Conservation (phyloP, 2,329 filamentous ascomycete genomes). For the Paracoccidioides lutzii region DNA sequence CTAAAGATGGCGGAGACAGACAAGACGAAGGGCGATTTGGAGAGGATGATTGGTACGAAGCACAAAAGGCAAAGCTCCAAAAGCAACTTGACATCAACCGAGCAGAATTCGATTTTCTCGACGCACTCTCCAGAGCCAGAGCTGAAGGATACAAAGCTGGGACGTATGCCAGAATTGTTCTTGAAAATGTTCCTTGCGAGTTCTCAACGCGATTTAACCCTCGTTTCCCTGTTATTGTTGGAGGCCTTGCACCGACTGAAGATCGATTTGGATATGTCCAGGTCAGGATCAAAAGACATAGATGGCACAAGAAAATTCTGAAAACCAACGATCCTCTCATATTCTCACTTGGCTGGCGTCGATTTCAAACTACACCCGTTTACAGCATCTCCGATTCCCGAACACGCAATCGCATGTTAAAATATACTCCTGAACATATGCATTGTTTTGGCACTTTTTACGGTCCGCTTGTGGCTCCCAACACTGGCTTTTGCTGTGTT, state of each 20-base stretch:
- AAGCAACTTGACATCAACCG: slow-evolving; percentile 97
- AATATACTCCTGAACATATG: slow-evolving; percentile 99
- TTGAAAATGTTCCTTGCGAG: slow-evolving; percentile 81
- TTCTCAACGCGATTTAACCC: slow-evolving; percentile 75
- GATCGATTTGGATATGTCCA: slow-evolving; percentile 93
- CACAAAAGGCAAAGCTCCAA: slow-evolving; percentile 85
- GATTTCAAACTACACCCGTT: slow-evolving; percentile 83
- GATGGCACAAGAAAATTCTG: slow-evolving; percentile 98
- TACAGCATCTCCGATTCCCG: slow-evolving; percentile 93
- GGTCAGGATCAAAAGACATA: slow-evolving; percentile 88
- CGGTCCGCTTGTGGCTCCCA: slow-evolving; percentile 85
- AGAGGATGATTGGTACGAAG: slow-evolving; percentile 97
- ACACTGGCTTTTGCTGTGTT: slow-evolving; percentile 89
- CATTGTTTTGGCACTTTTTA: slow-evolving; percentile 96
- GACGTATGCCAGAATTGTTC: slow-evolving; percentile 81
- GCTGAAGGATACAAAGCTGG: slow-evolving; percentile 88
- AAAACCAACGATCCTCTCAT: slow-evolving; percentile 97
- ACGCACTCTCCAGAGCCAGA: slow-evolving; percentile 66
- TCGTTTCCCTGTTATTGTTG: slow-evolving; percentile 71
- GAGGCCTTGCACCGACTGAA: slow-evolving; percentile 84
- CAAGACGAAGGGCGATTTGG: slow-evolving; percentile 67
- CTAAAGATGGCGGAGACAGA: slow-evolving; percentile 66
- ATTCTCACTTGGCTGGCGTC: slow-evolving; percentile 89
- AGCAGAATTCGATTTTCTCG: slow-evolving; percentile 76
- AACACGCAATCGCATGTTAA: slow-evolving; percentile 91